Percentiles rank a stretch among this genome's conserved stretches.
Evolutionary conservation across 306 rosid genomes (phyloP).

Genomic region (Quercus bicolor): DNA sequence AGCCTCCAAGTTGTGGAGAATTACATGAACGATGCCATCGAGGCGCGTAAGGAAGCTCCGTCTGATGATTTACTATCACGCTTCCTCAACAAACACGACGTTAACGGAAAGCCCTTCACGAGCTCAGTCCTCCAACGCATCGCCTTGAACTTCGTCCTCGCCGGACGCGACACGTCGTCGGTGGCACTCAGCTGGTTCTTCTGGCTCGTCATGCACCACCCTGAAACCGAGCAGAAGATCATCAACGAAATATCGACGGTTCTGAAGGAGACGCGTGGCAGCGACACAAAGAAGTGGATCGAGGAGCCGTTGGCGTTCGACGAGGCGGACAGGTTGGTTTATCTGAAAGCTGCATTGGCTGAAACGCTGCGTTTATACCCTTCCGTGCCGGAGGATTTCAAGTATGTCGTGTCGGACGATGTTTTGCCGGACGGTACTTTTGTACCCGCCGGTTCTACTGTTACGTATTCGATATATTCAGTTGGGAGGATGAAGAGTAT

Average conservation of each 20-base stretch:
- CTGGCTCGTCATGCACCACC: slow-evolving; percentile 79
- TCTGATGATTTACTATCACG: slow-evolving; percentile 81
- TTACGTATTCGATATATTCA: slow-evolving; percentile 87
- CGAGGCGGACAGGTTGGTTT: slow-evolving; percentile 68
- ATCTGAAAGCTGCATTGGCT: slow-evolving; percentile 73
- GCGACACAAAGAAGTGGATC: slow-evolving; percentile 36
- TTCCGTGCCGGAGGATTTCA: slow-evolving; percentile 82
- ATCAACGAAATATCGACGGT: slow-evolving; percentile 44
- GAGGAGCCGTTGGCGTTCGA: slow-evolving; percentile 75
- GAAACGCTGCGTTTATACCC: slow-evolving; percentile 88
- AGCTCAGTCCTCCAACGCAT: slow-evolving; percentile 52
- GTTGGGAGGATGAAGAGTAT: slow-evolving; percentile 82
- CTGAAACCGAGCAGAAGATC: slow-evolving; percentile 56
- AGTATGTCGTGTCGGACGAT: slow-evolving; percentile 65
- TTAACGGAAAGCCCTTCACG: slow-evolving; percentile 43
- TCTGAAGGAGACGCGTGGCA: slow-evolving; percentile 58
- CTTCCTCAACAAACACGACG: slow-evolving; percentile 69
- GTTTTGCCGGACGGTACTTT: slow-evolving; percentile 79
- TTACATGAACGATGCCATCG: slow-evolving; percentile 80
- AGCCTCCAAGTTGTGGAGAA: slow-evolving; percentile 53
- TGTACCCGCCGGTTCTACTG: slow-evolving; percentile 88
- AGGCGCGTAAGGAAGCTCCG: slow-evolving; percentile 49
- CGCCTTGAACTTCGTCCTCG: slow-evolving; percentile 88
- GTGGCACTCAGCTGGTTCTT: slow-evolving; percentile 97
- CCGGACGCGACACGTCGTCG: slow-evolving; percentile 95